Evolutionary conservation across 208 protist species (phyloP), one percentile per base, ranked within the genome.

Genomic region (Leishmania mexicana): DNA sequence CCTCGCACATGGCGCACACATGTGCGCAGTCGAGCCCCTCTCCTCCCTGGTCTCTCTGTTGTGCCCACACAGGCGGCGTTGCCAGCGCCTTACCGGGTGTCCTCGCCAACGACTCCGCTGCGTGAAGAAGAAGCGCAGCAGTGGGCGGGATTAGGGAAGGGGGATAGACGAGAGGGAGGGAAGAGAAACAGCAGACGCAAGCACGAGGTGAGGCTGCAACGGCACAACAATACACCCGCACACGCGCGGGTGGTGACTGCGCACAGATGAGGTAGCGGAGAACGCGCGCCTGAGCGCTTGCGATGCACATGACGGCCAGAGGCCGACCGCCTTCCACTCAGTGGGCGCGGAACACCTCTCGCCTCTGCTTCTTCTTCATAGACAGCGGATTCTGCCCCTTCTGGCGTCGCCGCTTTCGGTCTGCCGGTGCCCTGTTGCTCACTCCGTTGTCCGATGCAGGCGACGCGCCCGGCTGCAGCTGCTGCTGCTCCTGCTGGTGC

Each of bases 331-430:
- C 1, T 38, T 17, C 1, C 1, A 73, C 47, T 81, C 81, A 75
- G 45, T 85, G 74, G 40, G 89, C 87, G 3, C 94, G 90, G 76
- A 97, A 93, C 7, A 90, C 84, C 74, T 96, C 90, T 8, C 90
- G 89, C 49, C 87, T 88, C 42, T 90, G 86, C 75, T 94, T 95
- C 78, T 95, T 95, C 77, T 96, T 95, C 82, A 94, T 88, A 0
- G 94, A 93, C 62, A 97, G 89, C n/a, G 94, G 94, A 71, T 97
- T 97, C 54, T 87, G 90, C 28, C 85, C 83, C 49, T 79, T 81
- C 76, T 79, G 64, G 35, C 79, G 79, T 24, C 60, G 45, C 4
- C 87, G 84, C 84, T 79, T 83, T 21, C 80, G 76, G 38, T 45
- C 76, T 24, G 21, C 83, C 42, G 42, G 24, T 11, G 24, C 51